Conservation (phyloP, 306 rosid genomes). For the Trifolium fragiferum region DNA sequence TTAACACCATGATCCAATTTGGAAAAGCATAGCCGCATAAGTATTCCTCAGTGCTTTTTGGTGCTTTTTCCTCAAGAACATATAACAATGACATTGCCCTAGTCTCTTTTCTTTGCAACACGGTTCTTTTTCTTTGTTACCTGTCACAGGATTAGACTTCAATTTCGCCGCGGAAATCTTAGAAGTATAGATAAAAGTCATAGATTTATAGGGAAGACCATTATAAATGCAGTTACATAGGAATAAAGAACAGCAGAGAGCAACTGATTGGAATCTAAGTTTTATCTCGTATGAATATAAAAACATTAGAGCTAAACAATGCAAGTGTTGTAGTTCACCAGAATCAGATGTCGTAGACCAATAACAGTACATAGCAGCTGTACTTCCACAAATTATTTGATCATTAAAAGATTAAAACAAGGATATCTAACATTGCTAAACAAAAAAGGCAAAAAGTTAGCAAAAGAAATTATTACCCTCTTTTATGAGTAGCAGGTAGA, state of each 20-base stretch:
- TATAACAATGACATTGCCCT: conserved; percentile 46
- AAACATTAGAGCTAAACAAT: conserved; percentile 27
- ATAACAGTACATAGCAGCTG: no score
- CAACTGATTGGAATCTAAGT: conserved; percentile 11
- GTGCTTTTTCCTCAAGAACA: conserved; percentile 33
- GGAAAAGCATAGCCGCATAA: conserved; percentile 43
- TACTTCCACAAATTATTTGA: conserved; percentile 32
- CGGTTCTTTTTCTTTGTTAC: conserved; percentile 63
- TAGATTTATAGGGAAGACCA: conserved; percentile 23
- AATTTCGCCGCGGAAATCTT: conserved; percentile 43
- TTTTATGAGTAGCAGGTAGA: conserved; percentile 18
- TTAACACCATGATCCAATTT: conserved; percentile 45
- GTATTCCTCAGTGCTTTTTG: conserved; percentile 32
- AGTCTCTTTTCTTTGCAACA: conserved; percentile 48
- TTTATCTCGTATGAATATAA: conserved; percentile 19
- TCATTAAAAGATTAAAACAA: conserved; percentile 22
- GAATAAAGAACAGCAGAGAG: conserved; percentile 36
- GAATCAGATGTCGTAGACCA: conserved; percentile 39
- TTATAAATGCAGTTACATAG: conserved; percentile 19
- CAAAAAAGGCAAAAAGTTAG: conserved; percentile 23
- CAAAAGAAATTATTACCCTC: conserved; percentile 28
- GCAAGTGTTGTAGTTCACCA: conserved; percentile 37
- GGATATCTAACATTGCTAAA: conserved; percentile 23
- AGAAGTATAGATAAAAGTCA: conserved; percentile 28
- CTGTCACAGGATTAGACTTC: conserved; percentile 51